These are phyloP conservation scores for Prunus yedoensis DNA, from an alignment of 331 rosid genomes.

Conservation along the genomic window DNA sequence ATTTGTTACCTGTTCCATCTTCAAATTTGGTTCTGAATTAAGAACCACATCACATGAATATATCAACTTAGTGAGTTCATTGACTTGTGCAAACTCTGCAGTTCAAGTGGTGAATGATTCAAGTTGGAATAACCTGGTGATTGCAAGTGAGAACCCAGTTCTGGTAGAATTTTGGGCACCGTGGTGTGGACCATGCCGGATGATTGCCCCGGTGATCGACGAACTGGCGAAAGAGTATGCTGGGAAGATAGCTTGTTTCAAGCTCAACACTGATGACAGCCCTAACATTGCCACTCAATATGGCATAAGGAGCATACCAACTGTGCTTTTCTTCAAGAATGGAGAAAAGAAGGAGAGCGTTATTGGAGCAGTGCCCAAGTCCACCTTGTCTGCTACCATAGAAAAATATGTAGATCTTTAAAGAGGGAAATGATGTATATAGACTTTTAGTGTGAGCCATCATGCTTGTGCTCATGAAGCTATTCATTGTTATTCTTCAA, in stretches of 20 bases:
- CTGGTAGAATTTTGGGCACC: conserved; percentile 99
- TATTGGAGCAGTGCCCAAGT: conserved; percentile 87
- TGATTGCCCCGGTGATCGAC: conserved; percentile 79
- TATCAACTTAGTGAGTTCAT: not conserved
- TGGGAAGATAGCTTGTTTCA: conserved; percentile 64
- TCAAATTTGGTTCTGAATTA: too few relatives aligned
- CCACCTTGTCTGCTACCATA: conserved; percentile 66
- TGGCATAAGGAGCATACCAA: conserved; percentile 94
- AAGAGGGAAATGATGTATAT: conserved; percentile 16
- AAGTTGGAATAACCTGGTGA: conserved; percentile 72
- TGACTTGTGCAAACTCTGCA: conserved; percentile 27
- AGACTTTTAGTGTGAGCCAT: not conserved
- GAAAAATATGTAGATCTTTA: conserved; percentile 63
- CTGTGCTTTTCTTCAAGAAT: conserved; percentile 75
- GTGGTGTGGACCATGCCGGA: conserved; percentile 97
- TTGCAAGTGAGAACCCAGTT: conserved; percentile 65
- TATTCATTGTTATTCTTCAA: conserved; percentile 15
- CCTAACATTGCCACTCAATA: conserved; percentile 70
- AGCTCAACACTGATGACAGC: conserved; percentile 73
- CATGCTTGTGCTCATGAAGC: conserved; percentile 12
- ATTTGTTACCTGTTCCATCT: too few relatives aligned
- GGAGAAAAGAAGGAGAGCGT: conserved; percentile 81
- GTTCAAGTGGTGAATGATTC: conserved; percentile 73
- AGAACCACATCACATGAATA: too few relatives aligned
- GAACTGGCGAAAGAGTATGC: conserved; percentile 80